Percentiles rank a stretch among this genome's conserved stretches.
These are phyloP conservation scores for Casaregolazyma suthepensis DNA, from an alignment of 1,139 yeast species.

Conservation along the genomic window DNA sequence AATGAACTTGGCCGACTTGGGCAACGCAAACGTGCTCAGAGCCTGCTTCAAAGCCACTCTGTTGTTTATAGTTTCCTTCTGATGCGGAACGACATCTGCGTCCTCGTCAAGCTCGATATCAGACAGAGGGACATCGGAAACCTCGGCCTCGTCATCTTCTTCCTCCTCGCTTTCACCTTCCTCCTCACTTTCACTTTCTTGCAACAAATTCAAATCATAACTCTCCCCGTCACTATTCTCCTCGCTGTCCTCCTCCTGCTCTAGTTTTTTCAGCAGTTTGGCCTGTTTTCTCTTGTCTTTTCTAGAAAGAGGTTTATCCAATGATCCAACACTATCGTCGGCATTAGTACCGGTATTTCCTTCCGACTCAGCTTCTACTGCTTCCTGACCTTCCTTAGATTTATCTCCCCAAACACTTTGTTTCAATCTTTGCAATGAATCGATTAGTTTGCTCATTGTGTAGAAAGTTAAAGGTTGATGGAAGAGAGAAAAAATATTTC, in stretches of 20 bases:
- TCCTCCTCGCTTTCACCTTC: conserved; percentile 26
- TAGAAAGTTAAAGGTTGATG: not conserved
- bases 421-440: conserved; percentile 6
- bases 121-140: conserved; percentile 46
- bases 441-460: conserved; percentile 5
- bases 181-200: conserved; percentile 23
- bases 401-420: conserved; percentile 7
- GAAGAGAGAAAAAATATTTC: not conserved
- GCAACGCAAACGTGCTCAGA: conserved; percentile 31
- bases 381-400: not conserved
- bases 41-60: conserved; percentile 34
- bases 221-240: conserved; percentile 23
- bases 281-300: conserved; percentile 15
- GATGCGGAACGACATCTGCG: conserved; percentile 84
- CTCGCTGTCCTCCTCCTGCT: conserved; percentile 23
- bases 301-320: not conserved
- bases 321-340: not conserved
- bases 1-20: conserved; percentile 56
- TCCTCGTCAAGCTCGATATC: conserved; percentile 78
- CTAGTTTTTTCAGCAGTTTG: conserved; percentile 20
- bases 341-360: not conserved
- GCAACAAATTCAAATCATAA: conserved; percentile 23
- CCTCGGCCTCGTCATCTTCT: conserved; percentile 38
- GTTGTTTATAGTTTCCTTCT: conserved; percentile 62
- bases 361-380: not conserved